phyloP scores from a whole-genome alignment of 2,329 filamentous ascomycete species.

The Coniochaeta sp. region DNA sequence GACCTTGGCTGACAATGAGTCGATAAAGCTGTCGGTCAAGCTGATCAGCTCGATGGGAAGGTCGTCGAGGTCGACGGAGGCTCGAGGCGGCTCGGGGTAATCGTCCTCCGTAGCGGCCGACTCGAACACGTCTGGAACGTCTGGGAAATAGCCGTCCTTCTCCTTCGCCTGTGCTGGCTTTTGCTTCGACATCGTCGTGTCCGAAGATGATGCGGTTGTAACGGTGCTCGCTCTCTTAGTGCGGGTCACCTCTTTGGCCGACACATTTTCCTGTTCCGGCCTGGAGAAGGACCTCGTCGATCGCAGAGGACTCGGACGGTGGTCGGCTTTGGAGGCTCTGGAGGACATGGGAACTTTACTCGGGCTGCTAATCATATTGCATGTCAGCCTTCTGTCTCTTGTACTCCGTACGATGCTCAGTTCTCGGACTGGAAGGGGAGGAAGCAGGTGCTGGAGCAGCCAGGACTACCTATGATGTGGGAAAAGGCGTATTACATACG shows the following conservation, averaged over 20 bases:
- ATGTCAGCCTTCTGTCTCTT: not conserved
- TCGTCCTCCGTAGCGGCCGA: conserved; percentile 38
- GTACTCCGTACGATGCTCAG: no score
- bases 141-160: conserved; percentile 12
- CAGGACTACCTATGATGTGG: not conserved
- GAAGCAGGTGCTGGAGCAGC: not conserved
- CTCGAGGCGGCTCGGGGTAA: conserved; percentile 36
- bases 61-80: conserved; percentile 72
- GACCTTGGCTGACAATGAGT: conserved; percentile 80
- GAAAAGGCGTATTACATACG: not conserved
- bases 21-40: conserved; percentile 87
- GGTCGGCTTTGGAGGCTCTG: conserved; percentile 11
- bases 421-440: no score
- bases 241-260: conserved; percentile 13
- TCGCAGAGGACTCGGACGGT: conserved; percentile 19
- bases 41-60: conserved; percentile 91
- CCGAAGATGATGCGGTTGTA: conserved; percentile 28
- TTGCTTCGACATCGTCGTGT: conserved; percentile 9
- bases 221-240: conserved; percentile 41
- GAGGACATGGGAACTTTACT: not conserved
- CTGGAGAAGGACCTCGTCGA: conserved; percentile 20
- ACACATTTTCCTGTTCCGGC: conserved; percentile 9
- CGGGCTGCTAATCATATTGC: not conserved
- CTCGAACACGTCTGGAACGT: conserved; percentile 43
- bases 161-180: conserved; percentile 9